Conservation (phyloP, 225 moss, liverwort and hornwort species). For the Pleurozium schreberi region DNA sequence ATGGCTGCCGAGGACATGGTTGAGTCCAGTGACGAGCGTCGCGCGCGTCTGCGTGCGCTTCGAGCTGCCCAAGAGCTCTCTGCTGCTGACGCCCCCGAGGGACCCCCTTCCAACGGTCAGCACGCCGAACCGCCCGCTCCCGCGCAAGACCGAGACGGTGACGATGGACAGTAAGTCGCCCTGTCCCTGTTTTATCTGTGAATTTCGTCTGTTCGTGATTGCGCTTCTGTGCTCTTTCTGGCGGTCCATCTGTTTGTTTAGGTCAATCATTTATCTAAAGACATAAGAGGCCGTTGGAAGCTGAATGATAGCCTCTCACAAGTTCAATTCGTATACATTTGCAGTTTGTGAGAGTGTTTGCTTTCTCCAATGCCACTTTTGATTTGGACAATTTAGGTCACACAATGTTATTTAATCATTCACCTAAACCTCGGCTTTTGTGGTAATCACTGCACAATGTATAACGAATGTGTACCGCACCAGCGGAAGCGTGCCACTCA, state of each 20-base stretch:
- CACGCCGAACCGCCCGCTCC: neutral
- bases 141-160: neutral
- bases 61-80: conserved; percentile 70
- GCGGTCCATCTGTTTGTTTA: neutral
- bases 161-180: neutral
- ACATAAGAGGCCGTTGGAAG: neutral
- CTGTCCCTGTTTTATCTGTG: neutral
- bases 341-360: neutral
- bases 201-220: neutral
- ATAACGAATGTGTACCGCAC: neutral
- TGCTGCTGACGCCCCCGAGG: conserved; percentile 4
- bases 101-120: conserved; percentile 4
- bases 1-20: conserved; percentile 28
- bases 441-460: neutral
- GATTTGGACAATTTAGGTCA: neutral
- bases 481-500: neutral
- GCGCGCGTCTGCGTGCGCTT: conserved; percentile 60
- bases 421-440: neutral
- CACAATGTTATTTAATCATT: neutral
- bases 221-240: neutral
- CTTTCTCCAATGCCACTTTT: neutral
- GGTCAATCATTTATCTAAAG: neutral
- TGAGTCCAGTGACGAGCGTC: conserved; percentile 51
- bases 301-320: neutral
- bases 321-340: neutral